phyloP scores from a whole-genome alignment of 495 filamentous ascomycete species.

The Thermochaetoides thermophila region DNA sequence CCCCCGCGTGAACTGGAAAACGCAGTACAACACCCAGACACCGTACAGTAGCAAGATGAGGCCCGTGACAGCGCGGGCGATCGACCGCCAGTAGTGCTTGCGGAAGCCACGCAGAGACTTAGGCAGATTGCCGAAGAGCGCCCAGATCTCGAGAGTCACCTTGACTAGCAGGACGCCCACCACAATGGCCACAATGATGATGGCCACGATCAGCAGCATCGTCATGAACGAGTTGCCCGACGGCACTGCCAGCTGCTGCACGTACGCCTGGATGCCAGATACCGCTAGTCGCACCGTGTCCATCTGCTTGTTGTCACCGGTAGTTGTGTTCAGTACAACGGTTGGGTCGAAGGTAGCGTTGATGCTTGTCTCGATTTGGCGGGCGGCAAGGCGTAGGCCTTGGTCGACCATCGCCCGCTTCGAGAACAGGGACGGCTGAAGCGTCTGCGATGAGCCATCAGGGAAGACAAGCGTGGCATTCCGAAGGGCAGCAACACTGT shows the following conservation, averaged over 20 bases:
- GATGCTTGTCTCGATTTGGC: slow-evolving; percentile 36
- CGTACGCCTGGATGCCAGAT: slow-evolving; percentile 58
- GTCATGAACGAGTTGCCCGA: slow-evolving; percentile 94
- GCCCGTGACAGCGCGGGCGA: slow-evolving; percentile 77
- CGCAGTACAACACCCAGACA: slow-evolving; percentile 88
- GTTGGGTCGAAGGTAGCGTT: slow-evolving; percentile 24
- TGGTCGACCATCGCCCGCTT: slow-evolving; percentile 40
- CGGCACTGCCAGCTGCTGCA: slow-evolving; percentile 66
- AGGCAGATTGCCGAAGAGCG: slow-evolving; percentile 77
- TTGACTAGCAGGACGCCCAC: slow-evolving; percentile 85
- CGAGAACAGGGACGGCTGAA: slow-evolving; percentile 20
- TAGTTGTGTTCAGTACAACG: too few species aligned
- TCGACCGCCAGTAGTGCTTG: slow-evolving; percentile 86
- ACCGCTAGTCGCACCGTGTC: slow-evolving; percentile 31
- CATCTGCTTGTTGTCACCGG: slow-evolving; percentile 12
- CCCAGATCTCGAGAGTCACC: slow-evolving; percentile 83
- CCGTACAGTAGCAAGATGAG: slow-evolving; percentile 87
- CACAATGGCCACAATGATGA: slow-evolving; percentile 68
- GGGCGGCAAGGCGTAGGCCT: slow-evolving; percentile 31
- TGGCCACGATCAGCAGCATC: slow-evolving; percentile 73
- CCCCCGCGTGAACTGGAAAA: slow-evolving; percentile 85
- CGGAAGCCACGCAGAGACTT: slow-evolving; percentile 70
- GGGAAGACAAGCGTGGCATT: slow-evolving; percentile 58
- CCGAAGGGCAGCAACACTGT: slow-evolving; percentile 59
- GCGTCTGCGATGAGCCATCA: slow-evolving; percentile 30